Evolutionary conservation across 805 yeast genomes (phyloP), one percentile per base, ranked within the genome.

Genomic region (Dipodascus geniculatus): DNA sequence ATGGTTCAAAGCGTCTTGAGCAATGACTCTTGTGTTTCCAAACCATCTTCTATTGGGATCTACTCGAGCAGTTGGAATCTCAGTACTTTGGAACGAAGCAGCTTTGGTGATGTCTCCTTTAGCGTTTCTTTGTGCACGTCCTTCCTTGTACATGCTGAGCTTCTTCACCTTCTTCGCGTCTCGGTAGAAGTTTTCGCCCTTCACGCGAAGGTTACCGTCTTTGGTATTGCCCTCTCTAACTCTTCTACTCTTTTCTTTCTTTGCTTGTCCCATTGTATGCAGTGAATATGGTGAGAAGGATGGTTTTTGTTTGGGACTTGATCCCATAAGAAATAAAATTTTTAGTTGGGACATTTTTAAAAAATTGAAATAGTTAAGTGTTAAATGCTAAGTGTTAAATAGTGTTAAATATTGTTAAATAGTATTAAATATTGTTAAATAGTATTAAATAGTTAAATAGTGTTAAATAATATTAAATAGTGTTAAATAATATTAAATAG

Each of bases 41-140:
- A 93, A 93, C 99, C 98, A 91, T 66, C 95, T 81, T 68, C 96
- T 80, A 69, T 91, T 91, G 3, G 99, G 98, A 66, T 87, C 96
- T 48, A 91, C 95, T 57, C 99, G 77, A 1, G 98, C 98, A 58
- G 75, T 80, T 14, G 98, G 98, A 24, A 86, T 76, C 58, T 88
- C 90, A 2, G 88, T 82, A 60, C 86, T 83, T 68, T 91, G 99
- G 55, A 91, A 77, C 24, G 81, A 82, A 19, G 98, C 97, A 48
- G 96, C 96, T 65, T 80, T 76, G 53, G 88, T 77, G 55, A 90
- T 78, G 31, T 89, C 96, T 65, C 98, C 98, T 58, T 80, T 76
- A 51, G 88, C 87, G 66, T 90, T 87, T 61, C 96, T 78, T 53
- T 79, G 81, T 42, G 96, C 95, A 60, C 86, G 78, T 54, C 98